Base-by-base conservation (phyloP, 352 stramenopile species). In the Phytophthora citrophthora region DNA sequence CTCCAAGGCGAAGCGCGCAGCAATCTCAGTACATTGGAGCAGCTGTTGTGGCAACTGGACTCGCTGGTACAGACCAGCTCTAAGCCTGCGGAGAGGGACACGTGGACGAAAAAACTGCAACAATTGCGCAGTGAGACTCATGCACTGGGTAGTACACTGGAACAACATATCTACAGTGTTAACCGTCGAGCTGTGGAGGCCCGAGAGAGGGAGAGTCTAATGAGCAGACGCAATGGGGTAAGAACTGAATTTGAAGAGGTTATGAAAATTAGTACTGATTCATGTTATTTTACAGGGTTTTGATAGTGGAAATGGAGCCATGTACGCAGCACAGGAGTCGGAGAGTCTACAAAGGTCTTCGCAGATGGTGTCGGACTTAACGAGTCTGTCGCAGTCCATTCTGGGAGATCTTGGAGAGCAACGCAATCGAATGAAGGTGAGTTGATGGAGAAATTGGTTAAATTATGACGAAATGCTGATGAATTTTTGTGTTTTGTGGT, bases 351-450 rank as follows among this genome's bases (percentile, higher is more conserved):
- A 90, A 56, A 70, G 83, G 7, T 94, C 85, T 20, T 90, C 81
- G 32, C 74, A 88, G 36, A 95, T 95, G 87, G 82, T 95, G 18
- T 87, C 81, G 18, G 84, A 95, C 51, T 61, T 95, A 29, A 93
- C 80, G 31, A 86, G 68, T 50, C 72, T 94, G 23, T 89, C 83
- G 18, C 74, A 88, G 34, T 86, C 83, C 16, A 88, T 92, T 38
- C 61, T 95, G 16, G 84, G 83, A 2, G 86, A 95, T 62, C 66
- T 95, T 10, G 68, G 77, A 23, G 83, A 89, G 36, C 81, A 91
- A 65, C 84, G 79, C 41, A 78, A 74, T 18, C 72, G 78, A 6
- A 83, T 91, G 76, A 91, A 93, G 71, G 82, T 90, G 40, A 24
- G 1, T 2, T 29, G 16, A 1, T 54, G 13, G 0, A 31, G 8